A percentile compares a stretch with the other conserved stretches of the same genome.
phyloP scores from a whole-genome alignment of 2,329 filamentous ascomycete species.

The Fusarium nygamai region DNA sequence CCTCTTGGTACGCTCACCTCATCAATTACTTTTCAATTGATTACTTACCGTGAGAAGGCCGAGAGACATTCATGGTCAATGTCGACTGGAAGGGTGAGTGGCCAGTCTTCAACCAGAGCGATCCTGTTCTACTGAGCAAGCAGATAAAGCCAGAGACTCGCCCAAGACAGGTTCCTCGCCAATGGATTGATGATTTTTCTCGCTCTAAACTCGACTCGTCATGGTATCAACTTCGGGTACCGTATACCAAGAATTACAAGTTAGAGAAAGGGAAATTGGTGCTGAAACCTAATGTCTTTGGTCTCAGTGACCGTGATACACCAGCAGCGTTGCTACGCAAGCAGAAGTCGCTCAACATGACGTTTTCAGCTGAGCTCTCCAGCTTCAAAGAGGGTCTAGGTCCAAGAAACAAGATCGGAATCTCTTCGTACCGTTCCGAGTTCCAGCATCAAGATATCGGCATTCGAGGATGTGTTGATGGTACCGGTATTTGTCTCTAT shows the following conservation, averaged over 20 bases:
- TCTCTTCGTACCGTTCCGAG: not conserved
- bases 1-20: not conserved
- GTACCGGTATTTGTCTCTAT: not conserved
- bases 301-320: not conserved
- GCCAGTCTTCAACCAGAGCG: not conserved
- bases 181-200: not conserved
- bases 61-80: not conserved
- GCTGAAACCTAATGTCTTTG: not conserved
- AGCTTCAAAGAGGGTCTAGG: not conserved
- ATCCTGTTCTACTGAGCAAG: not conserved
- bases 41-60: not conserved
- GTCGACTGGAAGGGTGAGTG: not conserved
- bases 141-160: not conserved
- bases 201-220: not conserved
- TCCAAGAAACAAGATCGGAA: not conserved
- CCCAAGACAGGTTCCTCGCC: not conserved
- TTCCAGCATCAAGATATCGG: not conserved
- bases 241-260: not conserved
- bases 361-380: not conserved
- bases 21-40: accelerated
- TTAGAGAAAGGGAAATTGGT: not conserved
- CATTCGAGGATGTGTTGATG: not conserved
- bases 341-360: not conserved
- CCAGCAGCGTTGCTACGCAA: not conserved
- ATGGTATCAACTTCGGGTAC: not conserved